Conservation (phyloP, 2,329 filamentous ascomycete genomes). For the Pseudogymnoascus sp. region DNA sequence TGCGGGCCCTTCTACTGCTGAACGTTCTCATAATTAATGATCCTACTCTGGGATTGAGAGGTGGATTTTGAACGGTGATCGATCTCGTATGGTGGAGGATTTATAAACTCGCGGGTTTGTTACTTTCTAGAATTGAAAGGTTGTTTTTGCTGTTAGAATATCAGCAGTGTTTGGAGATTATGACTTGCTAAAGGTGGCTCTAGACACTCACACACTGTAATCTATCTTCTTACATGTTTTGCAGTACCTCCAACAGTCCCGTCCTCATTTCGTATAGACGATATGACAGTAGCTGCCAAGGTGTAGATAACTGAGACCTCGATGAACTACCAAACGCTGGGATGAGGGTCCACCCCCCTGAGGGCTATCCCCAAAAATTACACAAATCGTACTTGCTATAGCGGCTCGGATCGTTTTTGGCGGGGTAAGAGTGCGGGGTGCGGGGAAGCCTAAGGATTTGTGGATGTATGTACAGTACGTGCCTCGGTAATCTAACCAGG, state of each 20-base stretch:
- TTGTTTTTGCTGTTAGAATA: neutral
- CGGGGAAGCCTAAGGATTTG: no score
- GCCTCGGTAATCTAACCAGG: neutral
- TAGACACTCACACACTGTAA: neutral
- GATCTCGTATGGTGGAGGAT: neutral
- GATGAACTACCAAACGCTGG: neutral
- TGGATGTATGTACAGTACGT: no score
- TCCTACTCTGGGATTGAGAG: neutral
- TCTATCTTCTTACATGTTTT: neutral
- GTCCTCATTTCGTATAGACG: neutral
- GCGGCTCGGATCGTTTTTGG: no score
- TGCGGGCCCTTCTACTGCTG: neutral
- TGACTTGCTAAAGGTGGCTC: neutral
- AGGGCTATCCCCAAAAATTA: slow-evolving; percentile 13
- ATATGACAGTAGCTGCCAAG: neutral
- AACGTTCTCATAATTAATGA: neutral
- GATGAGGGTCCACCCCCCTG: neutral
- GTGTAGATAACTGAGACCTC: neutral
- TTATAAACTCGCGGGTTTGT: neutral
- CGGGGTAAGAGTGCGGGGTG: no score
- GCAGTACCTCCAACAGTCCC: neutral
- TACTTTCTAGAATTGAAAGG: neutral
- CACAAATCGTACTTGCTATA: neutral
- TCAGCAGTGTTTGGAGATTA: neutral
- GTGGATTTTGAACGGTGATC: neutral